Percentiles rank a stretch among this genome's conserved stretches.
Evolutionary conservation across 148 eudicot genomes (phyloP).

Genomic region (Diospyros lotus): DNA sequence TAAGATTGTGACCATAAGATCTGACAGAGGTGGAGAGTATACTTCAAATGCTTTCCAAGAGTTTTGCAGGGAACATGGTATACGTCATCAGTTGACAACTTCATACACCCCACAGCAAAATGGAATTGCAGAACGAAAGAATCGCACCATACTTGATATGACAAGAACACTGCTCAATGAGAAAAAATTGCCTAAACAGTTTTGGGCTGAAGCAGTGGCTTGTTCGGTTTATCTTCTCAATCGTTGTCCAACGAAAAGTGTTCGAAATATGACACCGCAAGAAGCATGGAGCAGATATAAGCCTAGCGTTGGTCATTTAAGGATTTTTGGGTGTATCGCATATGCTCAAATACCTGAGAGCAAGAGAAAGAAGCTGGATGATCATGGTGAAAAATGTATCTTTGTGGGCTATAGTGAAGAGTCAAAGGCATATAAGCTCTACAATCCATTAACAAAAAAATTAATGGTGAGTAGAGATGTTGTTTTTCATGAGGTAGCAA

Average conservation of each 20-base stretch:
- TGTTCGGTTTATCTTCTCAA: neutral
- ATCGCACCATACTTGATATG: neutral
- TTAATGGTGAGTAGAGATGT: neutral
- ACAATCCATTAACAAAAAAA: neutral
- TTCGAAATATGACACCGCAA: neutral
- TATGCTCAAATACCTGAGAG: neutral
- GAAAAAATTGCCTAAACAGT: neutral
- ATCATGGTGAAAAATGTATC: neutral
- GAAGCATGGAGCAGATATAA: neutral
- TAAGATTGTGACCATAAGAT: neutral
- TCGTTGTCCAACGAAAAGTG: neutral
- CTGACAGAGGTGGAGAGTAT: neutral
- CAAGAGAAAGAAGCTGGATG: neutral
- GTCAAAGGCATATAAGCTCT: neutral
- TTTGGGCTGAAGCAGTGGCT: neutral
- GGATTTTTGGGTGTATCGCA: neutral
- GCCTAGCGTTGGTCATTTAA: neutral
- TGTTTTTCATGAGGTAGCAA: neutral
- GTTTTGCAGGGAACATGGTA: neutral
- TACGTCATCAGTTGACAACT: neutral
- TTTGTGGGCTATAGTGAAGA: neutral
- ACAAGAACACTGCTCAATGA: neutral
- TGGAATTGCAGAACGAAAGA: neutral
- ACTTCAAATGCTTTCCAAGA: neutral
- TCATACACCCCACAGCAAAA: neutral